Evolutionary conservation across 768 basidiomycete genomes (phyloP).

Genomic region (Pleurotus djamor): DNA sequence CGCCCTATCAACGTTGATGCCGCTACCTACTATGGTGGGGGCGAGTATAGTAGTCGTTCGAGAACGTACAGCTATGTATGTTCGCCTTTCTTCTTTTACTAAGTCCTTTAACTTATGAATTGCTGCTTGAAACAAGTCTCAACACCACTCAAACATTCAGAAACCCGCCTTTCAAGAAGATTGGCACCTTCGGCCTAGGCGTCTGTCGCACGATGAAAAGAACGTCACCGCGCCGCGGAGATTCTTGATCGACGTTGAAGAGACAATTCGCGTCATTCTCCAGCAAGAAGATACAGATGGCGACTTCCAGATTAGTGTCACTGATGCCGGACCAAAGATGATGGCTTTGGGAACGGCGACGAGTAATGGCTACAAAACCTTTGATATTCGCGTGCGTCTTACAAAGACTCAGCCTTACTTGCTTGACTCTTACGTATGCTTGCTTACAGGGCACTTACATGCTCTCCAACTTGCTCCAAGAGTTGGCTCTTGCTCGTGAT

Average conservation of each 20-base stretch:
- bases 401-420: neutral
- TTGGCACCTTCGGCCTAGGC: constrained; percentile 66
- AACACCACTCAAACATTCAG: constrained; percentile 70
- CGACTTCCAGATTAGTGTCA: constrained; percentile 95
- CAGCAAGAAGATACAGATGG: constrained; percentile 98
- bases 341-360: constrained; percentile 95
- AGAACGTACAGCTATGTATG: constrained; percentile 88
- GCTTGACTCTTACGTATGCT: constrained; percentile 10
- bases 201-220: constrained; percentile 94
- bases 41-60: constrained; percentile 75
- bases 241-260: constrained; percentile 96
- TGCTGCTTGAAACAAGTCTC: constrained; percentile 44
- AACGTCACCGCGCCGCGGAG: constrained; percentile 75
- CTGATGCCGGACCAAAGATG: constrained; percentile 95
- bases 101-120: constrained; percentile 1
- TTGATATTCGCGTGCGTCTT: constrained; percentile 82
- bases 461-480: constrained; percentile 98
- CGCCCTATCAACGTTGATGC: constrained; percentile 63
- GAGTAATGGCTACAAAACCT: constrained; percentile 96
- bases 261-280: constrained; percentile 93
- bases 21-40: constrained; percentile 79
- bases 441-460: constrained; percentile 89
- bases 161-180: constrained; percentile 81
- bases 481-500: constrained; percentile 94
- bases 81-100: neutral